Evolutionary conservation across 805 yeast genomes (phyloP), one percentile per base, ranked within the genome.

Genomic region (Kodamaea lidongshanica): DNA sequence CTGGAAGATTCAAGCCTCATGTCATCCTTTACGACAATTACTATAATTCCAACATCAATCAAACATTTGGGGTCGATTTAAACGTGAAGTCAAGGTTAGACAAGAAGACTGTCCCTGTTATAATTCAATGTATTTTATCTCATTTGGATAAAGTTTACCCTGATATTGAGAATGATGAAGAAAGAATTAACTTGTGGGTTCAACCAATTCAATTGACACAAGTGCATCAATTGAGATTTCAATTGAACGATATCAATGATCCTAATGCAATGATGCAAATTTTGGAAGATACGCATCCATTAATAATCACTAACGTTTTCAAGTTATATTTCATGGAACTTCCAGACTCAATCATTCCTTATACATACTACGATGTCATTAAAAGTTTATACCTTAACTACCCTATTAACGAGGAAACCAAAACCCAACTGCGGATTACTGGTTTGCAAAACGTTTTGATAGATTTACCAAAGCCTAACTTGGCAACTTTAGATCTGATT

Each of bases 401-500:
- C 44, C 65, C 46, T 56, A 37, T 44, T 7, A 44, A 41, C 19
- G 54, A 51, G 16, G 63, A 27, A 46, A 42, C 58, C 12, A 66
- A 92, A 34, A 58, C 79, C 9, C 67, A 63, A 26, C 32, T 45
- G 6, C 65, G 94, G 34, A 57, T 79, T 9, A 68, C 64, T 27
- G 86, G 87, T 0, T 55, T 84, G 29, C 79, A 73, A 21, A 79
- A 77, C 37, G 73, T 80, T 0, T 61, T 85, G 34, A 65, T 72
- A 3, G 81, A 81, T 34, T 63, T 85, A 32, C 77, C 86, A 12
- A 73, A 78, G 30, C 67, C 80, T 25, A 81, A 79, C 45, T 61
- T 84, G 24, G 89, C 94, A 1, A 81, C 94, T 0, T 65, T 85
- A 32, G 88, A 81, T 50, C 87, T 88, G 1, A 54, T 85, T n/a